Percentiles rank a stretch among this genome's conserved stretches.
Evolutionary conservation across 352 stramenopile species (phyloP).

Genomic region (Globisporangium barbulae): DNA sequence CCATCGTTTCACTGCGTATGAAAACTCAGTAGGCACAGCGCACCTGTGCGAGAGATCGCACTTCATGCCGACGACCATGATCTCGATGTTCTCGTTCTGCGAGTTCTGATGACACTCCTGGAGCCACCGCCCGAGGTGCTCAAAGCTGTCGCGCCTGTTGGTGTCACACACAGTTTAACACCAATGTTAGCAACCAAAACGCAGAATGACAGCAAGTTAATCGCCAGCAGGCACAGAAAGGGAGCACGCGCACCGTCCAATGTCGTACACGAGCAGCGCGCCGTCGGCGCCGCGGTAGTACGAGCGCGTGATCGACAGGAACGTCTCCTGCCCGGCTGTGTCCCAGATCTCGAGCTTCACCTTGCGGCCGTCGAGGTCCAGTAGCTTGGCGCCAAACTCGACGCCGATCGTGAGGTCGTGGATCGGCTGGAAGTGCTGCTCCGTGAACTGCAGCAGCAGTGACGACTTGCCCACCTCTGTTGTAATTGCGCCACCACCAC

Average conservation of each 20-base stretch:
- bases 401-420: slow-evolving; percentile 91
- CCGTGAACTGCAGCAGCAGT: slow-evolving; percentile 89
- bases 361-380: slow-evolving; percentile 77
- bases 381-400: slow-evolving; percentile 87
- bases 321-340: slow-evolving; percentile 88
- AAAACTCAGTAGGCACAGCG: not conserved
- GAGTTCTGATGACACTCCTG: slow-evolving; percentile 85
- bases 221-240: not conserved
- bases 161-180: not conserved
- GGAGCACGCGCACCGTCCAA: slow-evolving; percentile 30
- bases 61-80: slow-evolving; percentile 88
- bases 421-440: slow-evolving; percentile 87
- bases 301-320: slow-evolving; percentile 85
- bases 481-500: not conserved
- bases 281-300: slow-evolving; percentile 89
- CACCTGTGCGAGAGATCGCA: slow-evolving; percentile 52
- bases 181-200: not conserved
- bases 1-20: not conserved
- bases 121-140: slow-evolving; percentile 71
- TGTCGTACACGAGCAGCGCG: slow-evolving; percentile 88
- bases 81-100: slow-evolving; percentile 79
- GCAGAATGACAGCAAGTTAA: not conserved
- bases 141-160: slow-evolving; percentile 65
- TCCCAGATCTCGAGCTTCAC: slow-evolving; percentile 93
- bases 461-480: slow-evolving; percentile 89